Percentiles rank a stretch among this genome's conserved stretches.
phyloP scores from a whole-genome alignment of 768 basidiomycete species.

The Pleurotus sapidus region DNA sequence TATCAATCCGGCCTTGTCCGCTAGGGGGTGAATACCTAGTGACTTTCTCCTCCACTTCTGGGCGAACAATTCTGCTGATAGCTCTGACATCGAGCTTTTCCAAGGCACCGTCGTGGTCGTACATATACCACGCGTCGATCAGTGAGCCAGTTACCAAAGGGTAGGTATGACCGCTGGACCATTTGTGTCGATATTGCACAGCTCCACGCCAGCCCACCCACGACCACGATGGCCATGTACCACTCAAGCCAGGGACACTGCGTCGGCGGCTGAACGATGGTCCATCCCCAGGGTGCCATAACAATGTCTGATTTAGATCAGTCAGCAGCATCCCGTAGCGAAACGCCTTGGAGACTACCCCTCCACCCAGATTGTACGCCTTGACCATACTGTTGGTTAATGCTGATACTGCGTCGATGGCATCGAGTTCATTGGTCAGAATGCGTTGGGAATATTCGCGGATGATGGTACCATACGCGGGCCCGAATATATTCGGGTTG shows the following conservation, averaged over 20 bases:
- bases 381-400: conserved; percentile 1
- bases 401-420: conserved; percentile 2
- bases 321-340: not conserved
- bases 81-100: not conserved
- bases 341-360: not conserved
- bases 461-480: not conserved
- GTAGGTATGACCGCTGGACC: not conserved
- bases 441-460: not conserved
- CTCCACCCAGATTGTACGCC: not conserved
- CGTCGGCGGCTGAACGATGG: not conserved
- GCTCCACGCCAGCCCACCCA: conserved; percentile 4
- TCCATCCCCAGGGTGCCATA: not conserved
- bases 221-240: conserved; percentile 5
- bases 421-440: not conserved
- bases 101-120: not conserved
- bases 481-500: not conserved
- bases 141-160: not conserved
- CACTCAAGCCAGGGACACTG: not conserved
- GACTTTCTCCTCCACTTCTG: not conserved
- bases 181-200: not conserved
- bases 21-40: not conserved
- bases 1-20: not conserved
- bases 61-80: not conserved
- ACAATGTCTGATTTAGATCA: not conserved
- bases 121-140: conserved; percentile 1